Evolutionary conservation across 1,284 basidiomycete genomes (phyloP).

Genomic region (Cryptococcus amylolentus): DNA sequence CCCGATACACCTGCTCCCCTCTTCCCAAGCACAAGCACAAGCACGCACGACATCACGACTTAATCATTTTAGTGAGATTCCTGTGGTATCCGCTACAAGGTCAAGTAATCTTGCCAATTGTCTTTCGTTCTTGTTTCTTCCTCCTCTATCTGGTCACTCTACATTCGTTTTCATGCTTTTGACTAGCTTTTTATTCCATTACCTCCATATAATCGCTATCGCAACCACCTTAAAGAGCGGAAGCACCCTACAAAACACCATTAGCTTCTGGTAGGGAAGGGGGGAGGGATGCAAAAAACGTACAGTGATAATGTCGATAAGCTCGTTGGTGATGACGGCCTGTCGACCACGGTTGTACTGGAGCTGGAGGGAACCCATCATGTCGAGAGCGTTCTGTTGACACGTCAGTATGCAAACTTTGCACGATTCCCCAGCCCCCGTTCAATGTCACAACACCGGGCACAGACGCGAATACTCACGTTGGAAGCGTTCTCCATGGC

Average conservation of each 20-base stretch:
- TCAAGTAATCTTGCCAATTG: too few species aligned
- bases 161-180: too few species aligned
- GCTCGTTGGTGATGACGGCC: constrained; percentile 69
- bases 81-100: too few species aligned
- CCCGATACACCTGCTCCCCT: too few species aligned
- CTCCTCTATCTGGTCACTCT: not conserved
- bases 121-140: too few species aligned
- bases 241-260: constrained; percentile 28
- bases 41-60: too few species aligned
- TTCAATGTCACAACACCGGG: not conserved
- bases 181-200: not conserved
- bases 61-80: too few species aligned
- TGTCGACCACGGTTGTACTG: constrained; percentile 99
- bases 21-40: too few species aligned
- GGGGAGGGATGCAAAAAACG: not conserved
- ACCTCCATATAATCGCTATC: not conserved
- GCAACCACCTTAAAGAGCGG: constrained; percentile 30
- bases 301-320: constrained; percentile 48
- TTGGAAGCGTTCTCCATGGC: constrained; percentile 99
- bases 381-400: constrained; percentile 78
- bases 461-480: constrained; percentile 30
- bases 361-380: constrained; percentile 82
- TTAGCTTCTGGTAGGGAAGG: not conserved
- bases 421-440: not conserved
- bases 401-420: not conserved